Percentiles rank a stretch among this genome's conserved stretches.
Evolutionary conservation across 192 early-diverging fungal species (phyloP).

Genomic region (Blastocladiella britannica): DNA sequence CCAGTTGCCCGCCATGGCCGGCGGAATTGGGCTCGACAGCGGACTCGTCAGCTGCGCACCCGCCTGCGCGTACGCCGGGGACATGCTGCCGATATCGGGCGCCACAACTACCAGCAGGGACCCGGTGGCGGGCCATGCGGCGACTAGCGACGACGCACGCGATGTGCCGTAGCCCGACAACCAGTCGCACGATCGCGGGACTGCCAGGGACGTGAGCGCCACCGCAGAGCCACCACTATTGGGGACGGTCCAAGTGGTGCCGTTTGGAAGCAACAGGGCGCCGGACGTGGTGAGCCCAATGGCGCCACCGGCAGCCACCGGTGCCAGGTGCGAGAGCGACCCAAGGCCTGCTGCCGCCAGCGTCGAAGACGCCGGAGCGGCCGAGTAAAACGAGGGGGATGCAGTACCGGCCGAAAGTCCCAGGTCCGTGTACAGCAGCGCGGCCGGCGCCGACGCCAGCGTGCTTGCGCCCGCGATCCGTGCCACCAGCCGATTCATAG

Average conservation of each 20-base stretch:
- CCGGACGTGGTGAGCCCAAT: neutral
- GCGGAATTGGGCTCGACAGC: neutral
- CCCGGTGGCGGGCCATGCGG: neutral
- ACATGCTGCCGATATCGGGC: neutral
- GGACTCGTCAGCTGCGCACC: neutral
- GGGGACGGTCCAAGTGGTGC: neutral
- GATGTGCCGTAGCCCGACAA: neutral
- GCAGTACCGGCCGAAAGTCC: neutral
- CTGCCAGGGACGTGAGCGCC: neutral
- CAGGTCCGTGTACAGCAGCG: neutral
- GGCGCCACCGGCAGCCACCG: neutral
- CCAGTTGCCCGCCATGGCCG: neutral
- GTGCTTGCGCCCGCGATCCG: no score
- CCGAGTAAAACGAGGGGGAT: neutral
- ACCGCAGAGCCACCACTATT: neutral
- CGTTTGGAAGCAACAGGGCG: neutral
- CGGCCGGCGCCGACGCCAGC: neutral
- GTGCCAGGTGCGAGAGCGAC: no score
- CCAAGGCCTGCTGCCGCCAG: no score
- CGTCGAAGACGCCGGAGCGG: neutral
- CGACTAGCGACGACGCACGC: neutral
- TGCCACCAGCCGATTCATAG: no score
- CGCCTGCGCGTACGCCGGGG: neutral
- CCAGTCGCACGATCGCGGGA: neutral
- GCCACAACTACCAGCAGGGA: neutral